A percentile compares a stretch with the other conserved stretches of the same genome.
Conservation (phyloP, 2,329 filamentous ascomycete genomes). For the Phoma herbarum region DNA sequence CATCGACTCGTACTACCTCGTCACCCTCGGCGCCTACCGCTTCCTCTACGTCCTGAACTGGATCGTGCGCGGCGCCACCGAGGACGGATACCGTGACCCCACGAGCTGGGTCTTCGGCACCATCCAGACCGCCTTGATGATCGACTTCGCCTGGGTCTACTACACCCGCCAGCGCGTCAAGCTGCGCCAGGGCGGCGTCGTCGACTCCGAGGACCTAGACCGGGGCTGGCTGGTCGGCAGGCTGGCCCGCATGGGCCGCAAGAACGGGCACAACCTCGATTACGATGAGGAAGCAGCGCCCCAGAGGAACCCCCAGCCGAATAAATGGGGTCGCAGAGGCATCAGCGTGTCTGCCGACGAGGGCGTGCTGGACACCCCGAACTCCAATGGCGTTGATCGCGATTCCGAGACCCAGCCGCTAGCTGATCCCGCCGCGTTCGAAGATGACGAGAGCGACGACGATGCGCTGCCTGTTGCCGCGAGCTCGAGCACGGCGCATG, state of each 20-base stretch:
- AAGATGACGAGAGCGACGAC: conserved; percentile 56
- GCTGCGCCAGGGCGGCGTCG: conserved; percentile 84
- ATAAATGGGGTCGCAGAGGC: conserved; percentile 66
- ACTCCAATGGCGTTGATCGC: conserved; percentile 30
- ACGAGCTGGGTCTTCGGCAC: conserved; percentile 86
- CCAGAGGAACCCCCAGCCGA: conserved; percentile 42
- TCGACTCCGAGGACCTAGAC: conserved; percentile 87
- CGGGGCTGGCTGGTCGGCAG: conserved; percentile 84
- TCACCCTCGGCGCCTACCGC: conserved; percentile 86
- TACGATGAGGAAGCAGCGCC: conserved; percentile 65
- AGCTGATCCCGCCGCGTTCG: conserved; percentile 58
- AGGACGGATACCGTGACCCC: conserved; percentile 67
- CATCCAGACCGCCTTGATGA: conserved; percentile 86
- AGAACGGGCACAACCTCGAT: conserved; percentile 56
- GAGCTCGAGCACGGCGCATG: conserved; percentile 18
- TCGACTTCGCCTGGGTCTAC: conserved; percentile 98
- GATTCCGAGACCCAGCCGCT: conserved; percentile 51
- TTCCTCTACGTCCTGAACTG: conserved; percentile 92
- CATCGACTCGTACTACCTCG: conserved; percentile 94
- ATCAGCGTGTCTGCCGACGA: conserved; percentile 70
- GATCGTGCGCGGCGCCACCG: conserved; percentile 74
- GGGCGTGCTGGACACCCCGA: conserved; percentile 50
- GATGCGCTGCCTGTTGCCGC: conserved; percentile 42
- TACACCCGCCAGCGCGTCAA: conserved; percentile 93
- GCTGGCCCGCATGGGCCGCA: conserved; percentile 72